Percentiles rank a stretch among this genome's conserved stretches.
phyloP scores from a whole-genome alignment of 192 early-diverging fungal genomes.

The Rhizoclosmatium globosum region DNA sequence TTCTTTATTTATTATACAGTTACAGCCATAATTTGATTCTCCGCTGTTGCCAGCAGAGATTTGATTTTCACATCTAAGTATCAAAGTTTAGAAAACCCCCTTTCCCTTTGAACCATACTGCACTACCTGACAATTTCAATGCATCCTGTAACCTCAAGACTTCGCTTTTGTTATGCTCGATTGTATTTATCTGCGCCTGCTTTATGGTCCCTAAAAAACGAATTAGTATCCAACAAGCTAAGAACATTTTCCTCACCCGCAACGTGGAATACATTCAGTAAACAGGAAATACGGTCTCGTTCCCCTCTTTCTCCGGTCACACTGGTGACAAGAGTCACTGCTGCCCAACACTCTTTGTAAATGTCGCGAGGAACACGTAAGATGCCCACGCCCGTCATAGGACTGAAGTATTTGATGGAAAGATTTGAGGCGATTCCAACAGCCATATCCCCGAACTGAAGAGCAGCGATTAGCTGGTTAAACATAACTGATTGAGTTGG shows the following conservation, averaged over 20 bases:
- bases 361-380: conserved; percentile 43
- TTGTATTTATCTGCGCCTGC: conserved; percentile 29
- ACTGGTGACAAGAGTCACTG: conserved; percentile 37
- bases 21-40: conserved; percentile 3
- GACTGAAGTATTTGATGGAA: conserved; percentile 45
- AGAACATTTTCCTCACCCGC: conserved; percentile 16
- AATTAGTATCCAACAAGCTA: neutral
- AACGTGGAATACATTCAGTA: conserved; percentile 41
- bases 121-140: neutral
- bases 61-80: neutral
- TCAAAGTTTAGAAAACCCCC: neutral
- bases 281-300: conserved; percentile 6
- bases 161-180: neutral
- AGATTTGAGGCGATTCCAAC: neutral
- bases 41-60: neutral
- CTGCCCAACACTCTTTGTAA: conserved; percentile 37
- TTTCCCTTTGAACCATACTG: neutral
- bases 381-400: conserved; percentile 45
- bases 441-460: neutral
- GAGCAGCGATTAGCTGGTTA: no score
- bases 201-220: conserved; percentile 29
- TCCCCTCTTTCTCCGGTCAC: neutral
- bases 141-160: neutral
- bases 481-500: no score
- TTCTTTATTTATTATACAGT: neutral